Percentiles rank a stretch among this genome's conserved stretches.
phyloP scores from a whole-genome alignment of 352 stramenopile species.

The Globisporangium irregulare region DNA sequence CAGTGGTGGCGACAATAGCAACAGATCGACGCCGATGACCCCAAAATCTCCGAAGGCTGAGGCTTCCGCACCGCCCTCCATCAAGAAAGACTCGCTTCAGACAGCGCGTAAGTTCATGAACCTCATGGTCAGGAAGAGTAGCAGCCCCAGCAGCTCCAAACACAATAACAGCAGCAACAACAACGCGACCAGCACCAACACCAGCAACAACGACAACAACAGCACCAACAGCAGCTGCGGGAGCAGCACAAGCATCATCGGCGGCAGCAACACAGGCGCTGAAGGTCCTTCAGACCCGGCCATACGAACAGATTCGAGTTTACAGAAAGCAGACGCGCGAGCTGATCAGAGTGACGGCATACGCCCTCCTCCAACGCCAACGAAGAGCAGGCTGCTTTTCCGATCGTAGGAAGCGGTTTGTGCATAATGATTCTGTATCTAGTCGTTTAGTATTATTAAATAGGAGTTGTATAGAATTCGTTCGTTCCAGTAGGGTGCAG shows the following conservation, averaged over 20 bases:
- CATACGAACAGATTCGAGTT: not conserved
- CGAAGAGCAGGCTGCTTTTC: slow-evolving; percentile 11
- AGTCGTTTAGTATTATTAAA: not conserved
- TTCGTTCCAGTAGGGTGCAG: not conserved
- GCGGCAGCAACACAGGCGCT: not conserved
- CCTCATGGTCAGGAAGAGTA: slow-evolving; percentile 24
- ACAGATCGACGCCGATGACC: not conserved
- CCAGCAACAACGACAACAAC: slow-evolving; percentile 21
- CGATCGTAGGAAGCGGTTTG: not conserved
- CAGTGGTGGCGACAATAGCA: not conserved
- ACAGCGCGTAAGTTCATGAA: slow-evolving; percentile 21
- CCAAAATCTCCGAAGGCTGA: slow-evolving; percentile 3
- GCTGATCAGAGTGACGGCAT: slow-evolving; percentile 7
- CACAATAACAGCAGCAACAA: slow-evolving; percentile 18
- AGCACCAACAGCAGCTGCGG: slow-evolving; percentile 9
- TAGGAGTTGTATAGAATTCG: too few relatives aligned
- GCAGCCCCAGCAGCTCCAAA: slow-evolving; percentile 19
- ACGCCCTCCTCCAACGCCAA: slow-evolving; percentile 2
- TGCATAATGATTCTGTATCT: not conserved
- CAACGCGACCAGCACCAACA: slow-evolving; percentile 11
- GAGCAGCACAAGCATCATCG: slow-evolving; percentile 18
- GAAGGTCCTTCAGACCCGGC: not conserved
- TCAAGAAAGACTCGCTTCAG: slow-evolving; percentile 18
- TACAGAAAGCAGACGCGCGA: not conserved
- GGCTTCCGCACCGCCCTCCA: slow-evolving; percentile 1